Evolutionary conservation across 306 rosid genomes (phyloP).

Genomic region (Prunus mume): DNA sequence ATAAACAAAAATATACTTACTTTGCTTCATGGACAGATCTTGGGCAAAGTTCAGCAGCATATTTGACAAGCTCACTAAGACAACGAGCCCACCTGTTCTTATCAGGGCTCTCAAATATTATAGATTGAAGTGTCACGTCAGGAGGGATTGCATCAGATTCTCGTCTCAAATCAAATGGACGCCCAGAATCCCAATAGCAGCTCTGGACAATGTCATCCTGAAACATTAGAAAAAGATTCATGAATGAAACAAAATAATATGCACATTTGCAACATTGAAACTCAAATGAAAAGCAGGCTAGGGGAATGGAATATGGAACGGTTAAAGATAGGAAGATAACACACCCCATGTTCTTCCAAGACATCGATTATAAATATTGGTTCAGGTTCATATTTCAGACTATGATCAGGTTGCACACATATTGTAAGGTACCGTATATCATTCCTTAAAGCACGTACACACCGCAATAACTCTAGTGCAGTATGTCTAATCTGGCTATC

Average conservation of each 20-base stretch:
- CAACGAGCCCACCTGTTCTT: constrained; percentile 99
- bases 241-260: constrained; percentile 10
- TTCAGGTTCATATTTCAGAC: constrained; percentile 78
- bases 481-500: constrained; percentile 97
- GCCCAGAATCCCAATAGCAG: constrained; percentile 97
- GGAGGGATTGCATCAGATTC: constrained; percentile 95
- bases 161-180: constrained; percentile 90
- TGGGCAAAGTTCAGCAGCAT: constrained; percentile 96
- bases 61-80: constrained; percentile 91
- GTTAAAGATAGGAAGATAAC: constrained; percentile 15
- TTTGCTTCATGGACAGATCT: constrained; percentile 88
- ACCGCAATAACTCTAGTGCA: constrained; percentile 88
- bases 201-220: constrained; percentile 98
- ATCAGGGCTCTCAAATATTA: constrained; percentile 97
- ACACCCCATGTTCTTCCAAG: constrained; percentile 98
- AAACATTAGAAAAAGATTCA: constrained; percentile 28
- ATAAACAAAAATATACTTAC: constrained; percentile 41
- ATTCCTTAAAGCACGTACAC: constrained; percentile 95
- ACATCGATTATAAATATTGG: constrained; percentile 94
- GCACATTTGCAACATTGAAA: constrained; percentile 19
- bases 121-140: constrained; percentile 89
- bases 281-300: constrained; percentile 11
- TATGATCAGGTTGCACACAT: constrained; percentile 60
- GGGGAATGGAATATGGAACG: background rate
- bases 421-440: constrained; percentile 72